Evolutionary conservation across 2,329 filamentous ascomycete species (phyloP), one percentile per base, ranked within the genome.

Genomic region (Sclerotinia borealis): DNA sequence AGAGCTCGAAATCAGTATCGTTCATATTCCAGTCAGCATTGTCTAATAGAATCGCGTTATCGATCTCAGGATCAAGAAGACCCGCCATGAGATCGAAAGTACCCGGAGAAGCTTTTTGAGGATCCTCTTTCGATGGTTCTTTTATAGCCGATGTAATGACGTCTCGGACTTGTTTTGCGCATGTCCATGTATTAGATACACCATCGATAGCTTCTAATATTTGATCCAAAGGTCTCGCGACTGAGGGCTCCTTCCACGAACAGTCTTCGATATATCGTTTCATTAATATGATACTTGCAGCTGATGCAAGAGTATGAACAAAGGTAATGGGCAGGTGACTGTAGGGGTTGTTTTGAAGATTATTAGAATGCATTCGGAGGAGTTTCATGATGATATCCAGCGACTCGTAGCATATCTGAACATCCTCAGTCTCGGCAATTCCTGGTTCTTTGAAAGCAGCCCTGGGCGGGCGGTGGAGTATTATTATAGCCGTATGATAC

Each of bases 401-500:
- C 1, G 80, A 81, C 63, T 79, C 77, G 66, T 81, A 81, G 71
- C 80, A 82, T 13, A 80, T 79, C 61, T 81, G 76, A 9, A 82
- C 76, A 43, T 80, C 79, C 63, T 81, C 78, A 36, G 76, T 77
- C 6, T 74, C 74, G 3, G 75, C 71, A 15, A 79, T 75, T 1
- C 72, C 76, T 1, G 74, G 73, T 41, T 77, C 77, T 63, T 75
- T 73, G 47, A 80, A 76, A 43, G 78, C 72, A 55, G 79, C 76
- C 3, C 75, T 76, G 1, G 80, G 79, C 2, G 80, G 80, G 0
- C 80, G 76, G 64, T 82, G 79, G 3, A 82, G 76, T 55, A 82
- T 80, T 25, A 81, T 81, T 79, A 82, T 80, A 54, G 77, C 76
- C 0, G 80, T 81, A 63, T 82, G 79, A 66, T 81, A 82, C 19